Percentiles rank a stretch among this genome's conserved stretches.
phyloP scores from a whole-genome alignment of 2,329 filamentous ascomycete genomes.

The Clarireedia hainanense region DNA sequence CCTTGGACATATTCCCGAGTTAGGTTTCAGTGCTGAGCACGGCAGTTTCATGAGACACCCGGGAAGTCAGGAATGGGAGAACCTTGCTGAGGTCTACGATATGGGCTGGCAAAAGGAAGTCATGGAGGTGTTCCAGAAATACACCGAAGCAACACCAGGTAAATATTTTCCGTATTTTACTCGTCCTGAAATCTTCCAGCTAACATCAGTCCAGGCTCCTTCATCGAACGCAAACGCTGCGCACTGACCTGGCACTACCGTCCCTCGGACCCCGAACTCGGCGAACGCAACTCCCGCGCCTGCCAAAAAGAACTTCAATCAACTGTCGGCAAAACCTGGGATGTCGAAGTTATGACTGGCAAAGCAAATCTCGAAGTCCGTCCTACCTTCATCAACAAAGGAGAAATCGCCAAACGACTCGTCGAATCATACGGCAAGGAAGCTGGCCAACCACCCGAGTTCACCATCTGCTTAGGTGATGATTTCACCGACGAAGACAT shows the following conservation, averaged over 20 bases:
- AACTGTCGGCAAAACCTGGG: slow-evolving; percentile 70
- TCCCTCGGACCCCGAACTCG: slow-evolving; percentile 78
- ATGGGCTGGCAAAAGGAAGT: slow-evolving; percentile 92
- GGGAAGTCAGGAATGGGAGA: slow-evolving; percentile 71
- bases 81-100: slow-evolving; percentile 75
- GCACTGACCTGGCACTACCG: slow-evolving; percentile 97
- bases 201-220: slow-evolving; percentile 53
- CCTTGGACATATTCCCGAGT: slow-evolving; percentile 79
- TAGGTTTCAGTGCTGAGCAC: slow-evolving; percentile 95
- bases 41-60: slow-evolving; percentile 90
- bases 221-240: slow-evolving; percentile 90
- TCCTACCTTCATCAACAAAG: slow-evolving; percentile 97
- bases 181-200: neutral
- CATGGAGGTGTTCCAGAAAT: slow-evolving; percentile 75
- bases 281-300: slow-evolving; percentile 68
- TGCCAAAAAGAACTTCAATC: slow-evolving; percentile 75
- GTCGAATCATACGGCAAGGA: slow-evolving; percentile 59
- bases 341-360: slow-evolving; percentile 92
- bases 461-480: slow-evolving; percentile 85
- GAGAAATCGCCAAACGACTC: slow-evolving; percentile 82
- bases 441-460: slow-evolving; percentile 59
- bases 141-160: slow-evolving; percentile 81
- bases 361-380: slow-evolving; percentile 96
- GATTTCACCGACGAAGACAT: slow-evolving; percentile 97
- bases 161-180: slow-evolving; percentile 26